Base-by-base conservation (phyloP, 1,139 yeast species). In the Hemisphaericaspora xylanilytica region DNA sequence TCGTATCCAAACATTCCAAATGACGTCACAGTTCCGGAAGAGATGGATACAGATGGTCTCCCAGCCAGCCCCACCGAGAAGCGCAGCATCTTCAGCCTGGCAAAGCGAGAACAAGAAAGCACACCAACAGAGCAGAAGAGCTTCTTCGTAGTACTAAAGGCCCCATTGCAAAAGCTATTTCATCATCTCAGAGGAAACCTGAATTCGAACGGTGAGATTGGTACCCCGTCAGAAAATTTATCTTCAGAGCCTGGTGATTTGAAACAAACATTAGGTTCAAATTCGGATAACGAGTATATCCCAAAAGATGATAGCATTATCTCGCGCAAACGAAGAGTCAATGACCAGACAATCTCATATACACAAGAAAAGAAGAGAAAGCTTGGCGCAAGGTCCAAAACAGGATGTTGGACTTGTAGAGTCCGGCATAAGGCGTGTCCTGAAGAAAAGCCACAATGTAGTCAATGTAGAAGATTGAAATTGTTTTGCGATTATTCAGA, bases 391-490 rank as follows among this genome's bases (percentile, higher is more conserved):
- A 61, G 83, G 41, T 78, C 83, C 1, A 74, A 74, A 45, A 67
- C 63, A 28, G 87, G 87, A 0, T 81, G 87, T 50, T 81, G 86
- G 86, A 81, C 83, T 5, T 81, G 87, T 52, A 56, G 87, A 43
- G 60, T 80, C 17, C 70, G 88, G 35, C 80, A 81, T 51, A 81
- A 81, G 52, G 73, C 81, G 43, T 81, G 88, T 49, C 70, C 82
- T 0, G 85, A 80, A 51, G 80, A 79, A 46, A 70, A 63, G 46
- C 85, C 86, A 1, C 50, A 44, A 9, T 81, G 88, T 52, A 54
- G 58, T 11, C 80, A 78, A 48, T 81, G 88, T 55, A 45, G 50
- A 3, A 60, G 82, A 43, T 61, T 81, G 27, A 70, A 73, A 6
- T 56, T 81, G 28, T 50, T 50, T 7, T 81, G 87, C 53, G 81